phyloP scores from a whole-genome alignment of 805 yeast species.

The Ogataea ganodermae region DNA sequence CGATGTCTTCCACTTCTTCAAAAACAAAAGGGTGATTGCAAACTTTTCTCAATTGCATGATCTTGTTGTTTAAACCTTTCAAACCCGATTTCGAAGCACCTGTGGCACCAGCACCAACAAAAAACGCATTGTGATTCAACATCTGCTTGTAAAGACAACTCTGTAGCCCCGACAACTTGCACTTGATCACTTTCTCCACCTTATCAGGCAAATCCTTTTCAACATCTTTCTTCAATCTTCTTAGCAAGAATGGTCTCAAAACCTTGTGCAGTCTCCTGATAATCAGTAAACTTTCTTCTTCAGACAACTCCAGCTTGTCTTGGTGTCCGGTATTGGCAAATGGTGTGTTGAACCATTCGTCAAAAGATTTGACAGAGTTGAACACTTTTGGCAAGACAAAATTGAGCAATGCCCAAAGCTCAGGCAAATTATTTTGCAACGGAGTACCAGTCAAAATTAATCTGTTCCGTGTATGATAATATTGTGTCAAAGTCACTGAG shows the following conservation, averaged over 20 bases:
- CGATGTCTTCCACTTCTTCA: conserved; percentile 73
- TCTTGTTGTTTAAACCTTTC: conserved; percentile 76
- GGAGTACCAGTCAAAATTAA: conserved; percentile 88
- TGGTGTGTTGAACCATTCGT: conserved; percentile 89
- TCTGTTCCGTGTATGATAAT: conserved; percentile 74
- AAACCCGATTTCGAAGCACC: conserved; percentile 66
- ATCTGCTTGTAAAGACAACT: conserved; percentile 71
- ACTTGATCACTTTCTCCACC: conserved; percentile 79
- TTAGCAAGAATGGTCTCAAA: conserved; percentile 76
- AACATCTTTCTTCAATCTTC: conserved; percentile 85
- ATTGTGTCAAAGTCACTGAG: conserved; percentile 67
- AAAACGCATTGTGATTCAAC: conserved; percentile 69
- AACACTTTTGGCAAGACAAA: conserved; percentile 82
- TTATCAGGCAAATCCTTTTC: conserved; percentile 85
- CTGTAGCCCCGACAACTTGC: conserved; percentile 75
- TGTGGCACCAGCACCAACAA: conserved; percentile 59
- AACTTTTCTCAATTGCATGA: conserved; percentile 83
- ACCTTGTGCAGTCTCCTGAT: conserved; percentile 86
- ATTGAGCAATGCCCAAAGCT: conserved; percentile 81
- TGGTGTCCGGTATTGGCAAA: conserved; percentile 83
- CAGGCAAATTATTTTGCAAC: conserved; percentile 80
- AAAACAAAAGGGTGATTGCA: conserved; percentile 89
- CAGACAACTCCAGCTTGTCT: conserved; percentile 77
- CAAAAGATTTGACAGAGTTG: conserved; percentile 83
- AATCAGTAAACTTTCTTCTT: conserved; percentile 81